Evolutionary conservation across 257 asterid species (phyloP).

Genomic region (Solanum tarijense): DNA sequence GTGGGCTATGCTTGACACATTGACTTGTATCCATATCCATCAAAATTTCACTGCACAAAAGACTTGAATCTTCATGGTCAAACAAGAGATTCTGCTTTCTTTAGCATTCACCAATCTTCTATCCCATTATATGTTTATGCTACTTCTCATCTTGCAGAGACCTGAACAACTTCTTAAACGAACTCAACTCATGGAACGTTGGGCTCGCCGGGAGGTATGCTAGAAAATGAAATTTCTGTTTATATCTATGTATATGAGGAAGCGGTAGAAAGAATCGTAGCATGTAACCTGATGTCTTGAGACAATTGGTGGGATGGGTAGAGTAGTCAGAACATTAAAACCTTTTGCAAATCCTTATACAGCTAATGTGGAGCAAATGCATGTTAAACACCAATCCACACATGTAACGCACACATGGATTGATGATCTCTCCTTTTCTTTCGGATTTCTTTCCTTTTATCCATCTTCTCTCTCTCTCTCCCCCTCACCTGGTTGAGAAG

Average conservation of each 20-base stretch:
- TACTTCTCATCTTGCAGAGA: constrained; percentile 44
- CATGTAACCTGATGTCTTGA: not conserved
- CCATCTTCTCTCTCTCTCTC: not conserved
- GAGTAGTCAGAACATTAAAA: not conserved
- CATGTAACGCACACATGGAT: not conserved
- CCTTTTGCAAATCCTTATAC: not conserved
- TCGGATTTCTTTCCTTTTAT: not conserved
- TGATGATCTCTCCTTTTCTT: not conserved
- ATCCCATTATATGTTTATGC: not conserved
- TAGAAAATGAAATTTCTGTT: not conserved
- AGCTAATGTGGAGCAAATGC: not conserved
- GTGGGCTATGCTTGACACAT: not conserved
- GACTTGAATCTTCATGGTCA: not conserved
- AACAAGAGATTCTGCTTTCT: not conserved
- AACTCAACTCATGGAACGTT: constrained; percentile 97
- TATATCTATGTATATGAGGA: not conserved
- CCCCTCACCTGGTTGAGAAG: not conserved
- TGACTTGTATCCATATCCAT: not conserved
- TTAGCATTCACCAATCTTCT: constrained; percentile 1
- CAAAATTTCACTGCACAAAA: not conserved
- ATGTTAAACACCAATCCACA: not conserved
- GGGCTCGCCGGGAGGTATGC: constrained; percentile 99
- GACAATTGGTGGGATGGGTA: not conserved
- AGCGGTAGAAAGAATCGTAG: not conserved
- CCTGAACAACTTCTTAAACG: constrained; percentile 92